Conservation (phyloP, 2,329 filamentous ascomycete genomes). For the Xylariaceae sp. region DNA sequence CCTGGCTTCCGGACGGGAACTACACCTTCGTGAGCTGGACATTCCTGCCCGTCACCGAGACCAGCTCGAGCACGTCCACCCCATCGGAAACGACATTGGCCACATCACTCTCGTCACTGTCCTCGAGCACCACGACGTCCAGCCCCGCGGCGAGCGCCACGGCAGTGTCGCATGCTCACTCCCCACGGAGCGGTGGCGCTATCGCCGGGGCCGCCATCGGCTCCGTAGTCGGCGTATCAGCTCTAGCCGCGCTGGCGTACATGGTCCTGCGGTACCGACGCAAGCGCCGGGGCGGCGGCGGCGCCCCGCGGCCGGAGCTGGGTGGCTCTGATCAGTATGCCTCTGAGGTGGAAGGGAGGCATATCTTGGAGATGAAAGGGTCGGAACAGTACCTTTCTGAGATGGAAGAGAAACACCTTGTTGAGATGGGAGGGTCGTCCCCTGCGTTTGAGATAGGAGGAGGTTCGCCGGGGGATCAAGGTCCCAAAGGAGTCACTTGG, state of each 20-base stretch:
- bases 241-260: neutral
- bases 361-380: neutral
- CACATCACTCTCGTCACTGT: neutral
- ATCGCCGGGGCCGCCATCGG: constrained; percentile 1
- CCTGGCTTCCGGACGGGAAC: constrained; percentile 3
- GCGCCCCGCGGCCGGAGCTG: neutral
- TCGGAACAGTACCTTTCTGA: neutral
- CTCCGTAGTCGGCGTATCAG: neutral
- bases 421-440: neutral
- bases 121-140: neutral
- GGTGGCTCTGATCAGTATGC: neutral
- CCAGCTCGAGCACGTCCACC: neutral
- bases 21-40: constrained; percentile 2
- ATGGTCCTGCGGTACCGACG: neutral
- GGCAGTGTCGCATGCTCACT: neutral
- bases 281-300: no score
- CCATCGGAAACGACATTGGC: neutral
- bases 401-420: neutral
- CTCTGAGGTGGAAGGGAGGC: neutral
- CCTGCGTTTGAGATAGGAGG: no score
- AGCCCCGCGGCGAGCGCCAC: neutral
- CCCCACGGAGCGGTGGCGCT: neutral
- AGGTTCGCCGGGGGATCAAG: no score
- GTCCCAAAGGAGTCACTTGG: neutral
- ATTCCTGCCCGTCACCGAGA: constrained; percentile 1